Conservation (phyloP, 2,329 filamentous ascomycete genomes). For the Aspergillus sp. region DNA sequence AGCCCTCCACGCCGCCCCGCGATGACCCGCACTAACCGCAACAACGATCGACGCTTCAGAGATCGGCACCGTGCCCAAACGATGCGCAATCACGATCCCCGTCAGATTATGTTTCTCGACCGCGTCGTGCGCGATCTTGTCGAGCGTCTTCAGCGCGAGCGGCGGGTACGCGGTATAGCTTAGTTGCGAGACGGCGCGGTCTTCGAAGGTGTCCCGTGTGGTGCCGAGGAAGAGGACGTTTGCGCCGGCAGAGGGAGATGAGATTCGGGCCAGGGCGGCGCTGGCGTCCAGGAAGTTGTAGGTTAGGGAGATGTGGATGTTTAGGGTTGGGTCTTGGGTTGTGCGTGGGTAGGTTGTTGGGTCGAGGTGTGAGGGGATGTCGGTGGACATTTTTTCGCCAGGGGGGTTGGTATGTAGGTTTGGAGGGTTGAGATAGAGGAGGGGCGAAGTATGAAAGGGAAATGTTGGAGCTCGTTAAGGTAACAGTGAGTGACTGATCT, state of each 20-base stretch:
- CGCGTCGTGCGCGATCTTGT: conserved; percentile 40
- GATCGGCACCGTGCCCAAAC: conserved; percentile 80
- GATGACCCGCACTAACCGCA: conserved; percentile 78
- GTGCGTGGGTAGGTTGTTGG: conserved; percentile 43
- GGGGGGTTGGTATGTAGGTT: neutral
- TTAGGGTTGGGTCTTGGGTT: conserved; percentile 26
- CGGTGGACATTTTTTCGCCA: conserved; percentile 2
- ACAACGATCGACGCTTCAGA: conserved; percentile 93
- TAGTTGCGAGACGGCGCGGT: conserved; percentile 42
- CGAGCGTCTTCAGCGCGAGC: conserved; percentile 42
- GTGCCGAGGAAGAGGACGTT: conserved; percentile 49
- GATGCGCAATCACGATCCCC: conserved; percentile 77
- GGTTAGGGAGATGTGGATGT: conserved; percentile 45
- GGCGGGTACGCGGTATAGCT: conserved; percentile 46
- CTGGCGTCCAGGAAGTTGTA: conserved; percentile 40
- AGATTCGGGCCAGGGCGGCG: conserved; percentile 34
- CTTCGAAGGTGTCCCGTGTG: conserved; percentile 44
- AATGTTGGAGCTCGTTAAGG: too few species aligned
- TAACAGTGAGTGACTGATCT: too few species aligned
- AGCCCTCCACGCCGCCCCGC: conserved; percentile 80
- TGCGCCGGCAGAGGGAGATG: conserved; percentile 44
- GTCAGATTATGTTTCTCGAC: conserved; percentile 63
- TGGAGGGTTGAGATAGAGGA: too few species aligned
- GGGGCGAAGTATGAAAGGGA: too few species aligned
- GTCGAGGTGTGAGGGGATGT: conserved; percentile 34